Percentiles rank a stretch among this genome's conserved stretches.
These are phyloP conservation scores for Alloteropsis semialata DNA, from an alignment of 176 grass and related monocot species.

Conservation along the genomic window DNA sequence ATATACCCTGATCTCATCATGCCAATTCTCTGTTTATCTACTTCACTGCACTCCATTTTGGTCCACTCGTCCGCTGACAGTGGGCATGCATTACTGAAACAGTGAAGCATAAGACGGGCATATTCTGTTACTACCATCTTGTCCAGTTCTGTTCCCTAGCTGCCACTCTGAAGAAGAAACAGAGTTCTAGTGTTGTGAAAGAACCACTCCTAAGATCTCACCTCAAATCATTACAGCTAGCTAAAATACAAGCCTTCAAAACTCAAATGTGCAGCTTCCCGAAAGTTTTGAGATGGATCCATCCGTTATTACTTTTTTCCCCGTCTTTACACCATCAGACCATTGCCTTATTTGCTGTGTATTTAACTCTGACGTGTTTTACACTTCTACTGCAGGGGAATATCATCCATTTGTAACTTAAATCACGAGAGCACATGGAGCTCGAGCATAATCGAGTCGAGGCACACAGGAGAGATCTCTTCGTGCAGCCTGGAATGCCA, in stretches of 20 bases:
- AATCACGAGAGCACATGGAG: conserved; percentile 2
- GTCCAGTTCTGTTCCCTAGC: not conserved
- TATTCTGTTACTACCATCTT: not conserved
- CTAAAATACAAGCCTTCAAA: not conserved
- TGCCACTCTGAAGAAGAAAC: not conserved
- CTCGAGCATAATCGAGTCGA: not conserved
- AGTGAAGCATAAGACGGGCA: not conserved
- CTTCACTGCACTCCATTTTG: not conserved
- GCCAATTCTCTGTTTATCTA: conserved; percentile 17
- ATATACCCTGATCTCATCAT: not conserved
- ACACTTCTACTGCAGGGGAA: not conserved
- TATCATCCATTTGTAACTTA: not conserved
- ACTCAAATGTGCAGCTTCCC: not conserved
- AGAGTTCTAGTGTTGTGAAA: not conserved
- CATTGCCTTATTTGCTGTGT: not conserved
- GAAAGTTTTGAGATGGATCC: not conserved
- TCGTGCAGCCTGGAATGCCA: not conserved
- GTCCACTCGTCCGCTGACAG: not conserved
- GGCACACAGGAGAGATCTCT: not conserved
- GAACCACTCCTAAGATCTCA: not conserved
- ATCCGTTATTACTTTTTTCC: not conserved
- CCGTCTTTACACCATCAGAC: not conserved
- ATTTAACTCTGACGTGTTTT: not conserved
- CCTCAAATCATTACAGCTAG: not conserved
- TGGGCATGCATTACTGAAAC: not conserved